Conservation (phyloP, 192 early-diverging fungal genomes). For the Paraglomus occultum region DNA sequence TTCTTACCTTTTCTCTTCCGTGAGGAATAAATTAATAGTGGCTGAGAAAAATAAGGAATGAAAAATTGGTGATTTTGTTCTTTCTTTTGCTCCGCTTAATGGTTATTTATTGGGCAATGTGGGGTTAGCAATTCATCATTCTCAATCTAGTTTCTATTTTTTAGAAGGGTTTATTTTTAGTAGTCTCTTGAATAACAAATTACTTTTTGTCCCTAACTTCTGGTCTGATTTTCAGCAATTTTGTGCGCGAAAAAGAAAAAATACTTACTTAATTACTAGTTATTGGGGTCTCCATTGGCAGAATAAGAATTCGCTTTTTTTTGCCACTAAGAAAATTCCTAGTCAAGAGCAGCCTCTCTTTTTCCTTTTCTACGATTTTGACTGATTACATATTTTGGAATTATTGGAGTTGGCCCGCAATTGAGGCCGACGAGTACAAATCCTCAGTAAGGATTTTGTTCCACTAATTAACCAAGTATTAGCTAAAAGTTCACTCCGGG, state of each 20-base stretch:
- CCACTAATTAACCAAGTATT: constrained; percentile 7
- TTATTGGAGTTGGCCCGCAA: constrained; percentile 4
- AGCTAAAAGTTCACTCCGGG: neutral
- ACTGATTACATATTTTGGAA: constrained; percentile 8
- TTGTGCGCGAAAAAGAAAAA: constrained; percentile 2
- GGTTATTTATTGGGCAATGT: constrained; percentile 6
- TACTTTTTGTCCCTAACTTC: neutral
- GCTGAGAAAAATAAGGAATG: constrained; percentile 8
- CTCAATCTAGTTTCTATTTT: constrained; percentile 17
- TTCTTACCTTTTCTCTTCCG: neutral
- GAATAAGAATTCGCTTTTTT: constrained; percentile 13
- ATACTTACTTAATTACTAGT: constrained; percentile 18
- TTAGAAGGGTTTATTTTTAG: constrained; percentile 12
- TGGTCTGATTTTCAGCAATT: neutral
- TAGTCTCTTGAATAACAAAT: constrained; percentile 7
- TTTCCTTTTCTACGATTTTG: constrained; percentile 17
- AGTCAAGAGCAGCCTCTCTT: neutral
- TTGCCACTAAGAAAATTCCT: neutral
- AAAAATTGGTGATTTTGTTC: constrained; percentile 5
- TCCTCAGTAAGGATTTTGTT: constrained; percentile 7
- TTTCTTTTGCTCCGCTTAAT: constrained; percentile 4
- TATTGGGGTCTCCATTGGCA: constrained; percentile 3
- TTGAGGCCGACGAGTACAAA: neutral
- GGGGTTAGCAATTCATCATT: neutral
- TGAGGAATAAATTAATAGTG: constrained; percentile 11